These are phyloP conservation scores for Globisporangium takayamanum DNA, from an alignment of 352 stramenopile species.

Conservation along the genomic window DNA sequence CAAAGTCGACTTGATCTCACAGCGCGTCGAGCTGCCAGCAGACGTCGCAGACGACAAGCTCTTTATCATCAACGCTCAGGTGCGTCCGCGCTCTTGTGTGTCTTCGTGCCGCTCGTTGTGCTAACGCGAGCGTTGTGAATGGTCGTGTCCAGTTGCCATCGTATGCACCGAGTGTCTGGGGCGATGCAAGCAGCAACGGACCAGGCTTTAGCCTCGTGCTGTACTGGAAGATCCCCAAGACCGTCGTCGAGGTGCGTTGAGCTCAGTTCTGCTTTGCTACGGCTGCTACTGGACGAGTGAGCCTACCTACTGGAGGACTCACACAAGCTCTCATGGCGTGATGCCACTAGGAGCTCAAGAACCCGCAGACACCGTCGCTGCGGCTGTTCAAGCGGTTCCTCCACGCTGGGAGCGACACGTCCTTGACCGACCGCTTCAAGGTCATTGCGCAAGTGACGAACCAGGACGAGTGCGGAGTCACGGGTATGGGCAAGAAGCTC, in stretches of 20 bases:
- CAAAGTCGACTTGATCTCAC: slow-evolving; percentile 71
- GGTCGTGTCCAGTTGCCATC: slow-evolving; percentile 42
- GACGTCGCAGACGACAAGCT: slow-evolving; percentile 49
- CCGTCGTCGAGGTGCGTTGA: slow-evolving; percentile 39
- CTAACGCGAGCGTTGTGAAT: background rate
- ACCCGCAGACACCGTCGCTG: slow-evolving; percentile 48
- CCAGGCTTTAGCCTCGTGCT: slow-evolving; percentile 70
- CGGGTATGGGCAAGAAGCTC: slow-evolving; percentile 70
- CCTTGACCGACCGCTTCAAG: slow-evolving; percentile 78
- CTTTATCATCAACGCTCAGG: slow-evolving; percentile 81
- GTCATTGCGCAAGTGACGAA: slow-evolving; percentile 84
- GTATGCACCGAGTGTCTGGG: slow-evolving; percentile 73
- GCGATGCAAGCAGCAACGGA: slow-evolving; percentile 51
- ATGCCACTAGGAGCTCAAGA: slow-evolving; percentile 39
- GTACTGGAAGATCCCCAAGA: slow-evolving; percentile 75
- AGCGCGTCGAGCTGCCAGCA: slow-evolving; percentile 59
- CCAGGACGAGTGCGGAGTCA: slow-evolving; percentile 74
- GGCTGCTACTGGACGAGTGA: no score
- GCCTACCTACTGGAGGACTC: background rate
- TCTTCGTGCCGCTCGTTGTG: background rate
- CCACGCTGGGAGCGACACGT: slow-evolving; percentile 50
- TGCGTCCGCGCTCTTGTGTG: slow-evolving; percentile 12
- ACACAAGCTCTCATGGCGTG: background rate
- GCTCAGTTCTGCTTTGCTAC: background rate
- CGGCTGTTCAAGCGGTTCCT: slow-evolving; percentile 70